Evolutionary conservation across 2,329 filamentous ascomycete species (phyloP), one percentile per base, ranked within the genome.

Genomic region (Sporothrix humicola): DNA sequence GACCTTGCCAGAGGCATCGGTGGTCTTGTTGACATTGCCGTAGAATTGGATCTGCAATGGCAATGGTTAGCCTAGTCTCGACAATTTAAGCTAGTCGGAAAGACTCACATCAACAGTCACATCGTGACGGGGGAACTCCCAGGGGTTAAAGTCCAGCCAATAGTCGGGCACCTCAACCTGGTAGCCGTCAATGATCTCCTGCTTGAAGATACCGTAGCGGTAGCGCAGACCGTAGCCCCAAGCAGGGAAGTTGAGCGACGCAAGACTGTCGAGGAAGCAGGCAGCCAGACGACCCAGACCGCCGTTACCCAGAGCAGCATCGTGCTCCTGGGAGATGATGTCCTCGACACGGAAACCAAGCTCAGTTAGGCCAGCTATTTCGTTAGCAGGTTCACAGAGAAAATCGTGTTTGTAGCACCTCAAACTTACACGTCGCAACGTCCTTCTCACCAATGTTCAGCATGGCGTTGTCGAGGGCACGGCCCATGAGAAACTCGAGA

Each of bases 111-210:
- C 93, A 31, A 99, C 95, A 1, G 92, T 95, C 75, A 99, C 93
- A 81, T 99, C 96, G 82, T 98, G 94, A 77, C 96, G 89, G 58
- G 95, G 94, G 79, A 98, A 99, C 72, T 99, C 96, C 96, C 96
- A 99, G 0, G 96, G 96, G 83, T 99, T 99, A 83, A 98, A 98
- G 81, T 98, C 96, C 72, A 99, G 89, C 96, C 96, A 99, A 84
- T 99, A 98, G 82, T 99, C 96, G 23, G 96, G 96, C 74, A 98
- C 93, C 81, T 99, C 96, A 76, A 99, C 94, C 83, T 99, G 96
- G 82, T 98, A 99, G 73, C 96, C 96, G 79, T 98, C 93, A 74
- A 98, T 91, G 79, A 99, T 98, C 85, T 98, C 96, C 85, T 99
- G 96, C 86, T 98, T 98, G 90, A 99, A 99, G 82, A 99, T 99